Conservation (phyloP, 495 filamentous ascomycete genomes). For the Aspergillus steynii region DNA sequence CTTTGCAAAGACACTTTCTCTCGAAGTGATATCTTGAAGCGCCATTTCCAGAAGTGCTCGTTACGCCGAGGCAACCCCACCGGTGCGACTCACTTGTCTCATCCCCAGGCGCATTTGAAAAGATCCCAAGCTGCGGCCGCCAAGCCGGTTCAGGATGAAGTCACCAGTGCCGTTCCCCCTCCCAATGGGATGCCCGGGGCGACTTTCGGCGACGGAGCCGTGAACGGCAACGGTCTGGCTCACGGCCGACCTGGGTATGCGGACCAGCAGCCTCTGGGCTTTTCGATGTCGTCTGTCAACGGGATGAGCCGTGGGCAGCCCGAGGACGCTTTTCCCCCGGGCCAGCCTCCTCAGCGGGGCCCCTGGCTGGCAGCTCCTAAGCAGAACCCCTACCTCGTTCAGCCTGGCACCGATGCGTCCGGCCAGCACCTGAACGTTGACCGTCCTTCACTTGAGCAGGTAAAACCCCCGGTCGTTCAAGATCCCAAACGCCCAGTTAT, state of each 20-base stretch:
- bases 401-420: conserved; percentile 42
- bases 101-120: conserved; percentile 85
- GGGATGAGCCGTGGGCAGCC: conserved; percentile 46
- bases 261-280: conserved; percentile 50
- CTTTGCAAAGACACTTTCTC: conserved; percentile 99
- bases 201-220: conserved; percentile 46
- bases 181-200: conserved; percentile 47
- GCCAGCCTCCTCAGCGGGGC: conserved; percentile 40
- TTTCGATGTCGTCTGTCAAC: conserved; percentile 47
- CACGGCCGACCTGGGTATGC: conserved; percentile 38
- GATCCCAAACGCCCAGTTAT: conserved; percentile 48
- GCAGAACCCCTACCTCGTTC: conserved; percentile 51
- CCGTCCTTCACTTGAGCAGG: conserved; percentile 49
- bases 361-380: conserved; percentile 50
- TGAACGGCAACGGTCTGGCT: conserved; percentile 48
- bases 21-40: conserved; percentile 95
- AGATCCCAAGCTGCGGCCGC: conserved; percentile 61
- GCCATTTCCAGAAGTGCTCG: conserved; percentile 98
- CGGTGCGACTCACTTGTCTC: conserved; percentile 85
- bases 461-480: conserved; percentile 46
- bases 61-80: conserved; percentile 92
- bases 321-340: conserved; percentile 41
- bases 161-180: conserved; percentile 45
- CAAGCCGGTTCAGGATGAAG: conserved; percentile 50
- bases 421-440: conserved; percentile 50